Percentiles rank a stretch among this genome's conserved stretches.
These are phyloP conservation scores for Cladosporium sp. DNA, from an alignment of 2,329 filamentous ascomycete genomes.

Conservation along the genomic window DNA sequence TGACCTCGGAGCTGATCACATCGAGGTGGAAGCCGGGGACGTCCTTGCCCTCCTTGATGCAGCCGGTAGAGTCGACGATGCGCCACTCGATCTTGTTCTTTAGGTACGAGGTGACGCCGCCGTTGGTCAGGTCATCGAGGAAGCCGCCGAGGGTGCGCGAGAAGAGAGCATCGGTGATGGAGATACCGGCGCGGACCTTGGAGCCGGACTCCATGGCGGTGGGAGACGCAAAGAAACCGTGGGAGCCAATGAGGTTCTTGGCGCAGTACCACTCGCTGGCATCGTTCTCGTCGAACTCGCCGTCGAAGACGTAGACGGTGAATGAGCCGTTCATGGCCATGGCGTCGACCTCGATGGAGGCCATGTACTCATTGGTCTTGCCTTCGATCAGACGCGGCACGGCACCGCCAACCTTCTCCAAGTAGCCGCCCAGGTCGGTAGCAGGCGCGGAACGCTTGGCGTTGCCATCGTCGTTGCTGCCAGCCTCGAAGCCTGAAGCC, in stretches of 20 bases:
- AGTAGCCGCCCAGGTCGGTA: constrained; percentile 7
- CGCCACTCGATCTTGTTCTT: constrained; percentile 19
- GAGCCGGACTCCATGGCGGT: constrained; percentile 11
- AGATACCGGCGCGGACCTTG: constrained; percentile 18
- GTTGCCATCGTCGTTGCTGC: constrained; percentile 15
- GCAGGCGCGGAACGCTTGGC: neutral
- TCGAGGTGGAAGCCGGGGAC: constrained; percentile 17
- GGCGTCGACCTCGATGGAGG: constrained; percentile 14
- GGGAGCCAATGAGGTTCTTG: constrained; percentile 60
- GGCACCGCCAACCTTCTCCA: neutral
- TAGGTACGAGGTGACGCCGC: constrained; percentile 14
- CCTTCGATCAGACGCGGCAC: constrained; percentile 5
- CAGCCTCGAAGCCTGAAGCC: constrained; percentile 10
- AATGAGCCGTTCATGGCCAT: constrained; percentile 54
- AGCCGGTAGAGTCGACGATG: constrained; percentile 13
- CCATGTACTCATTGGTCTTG: constrained; percentile 17
- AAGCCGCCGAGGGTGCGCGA: constrained; percentile 6
- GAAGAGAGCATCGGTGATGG: constrained; percentile 16
- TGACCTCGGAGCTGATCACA: constrained; percentile 14
- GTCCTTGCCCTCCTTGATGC: constrained; percentile 17
- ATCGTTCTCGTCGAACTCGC: constrained; percentile 48
- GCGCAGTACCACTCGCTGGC: constrained; percentile 53
- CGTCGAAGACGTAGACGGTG: constrained; percentile 68
- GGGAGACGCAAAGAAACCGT: constrained; percentile 49
- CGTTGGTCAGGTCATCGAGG: constrained; percentile 18